Base-by-base conservation (phyloP, 2,329 filamentous ascomycete species). In the Thyridium curvatum region DNA sequence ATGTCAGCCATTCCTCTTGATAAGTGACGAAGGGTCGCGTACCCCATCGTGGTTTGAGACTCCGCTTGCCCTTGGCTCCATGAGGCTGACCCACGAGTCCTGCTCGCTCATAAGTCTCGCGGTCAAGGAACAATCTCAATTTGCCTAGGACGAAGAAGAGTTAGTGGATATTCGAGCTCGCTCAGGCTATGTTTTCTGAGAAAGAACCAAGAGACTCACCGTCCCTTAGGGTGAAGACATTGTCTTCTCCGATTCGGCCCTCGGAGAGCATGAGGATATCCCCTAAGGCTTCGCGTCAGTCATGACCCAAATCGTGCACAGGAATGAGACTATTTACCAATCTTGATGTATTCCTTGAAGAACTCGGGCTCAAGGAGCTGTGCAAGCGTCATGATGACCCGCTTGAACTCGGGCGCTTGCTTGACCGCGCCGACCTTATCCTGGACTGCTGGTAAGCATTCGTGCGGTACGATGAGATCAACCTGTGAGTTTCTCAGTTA, bases 251-350 rank as follows among this genome's bases (percentile, higher is more conserved):
- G 8, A 74, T 66, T 26, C 74, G 74, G 12, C 88, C 89, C 58
- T 90, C 77, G 0, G 90, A 95, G 3, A 95, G 72, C 84, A 97
- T 86, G 49, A 86, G 60, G 35, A 94, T 67, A 54, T 88, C 82
- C 5, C 87, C 87, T 89, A 42, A 6, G 29, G 3, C 3, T 13
- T 14, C 13, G 30, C 8, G n/a, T 38, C 17, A 44, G 34, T 34
- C n/a, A 33, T 12, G 3, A 3, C 1, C 6, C 36, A 14, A 21
- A n/a, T 12, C 3, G 9, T 3, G 30, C 12, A 31, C 10, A 21
- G 4, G 26, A 12, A 8, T 14, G 12, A 5, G 8, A 7, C 4
- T 10, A 39, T 56, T 16, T 64, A 86, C 86, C 85, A 43, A 72
- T 74, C 59, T 94, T 94, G 48, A 97, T 82, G 55, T 94, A 90